A percentile compares a stretch with the other conserved stretches of the same genome.
Conservation (phyloP, 129 eudicot genomes). For the Mikania micrantha region DNA sequence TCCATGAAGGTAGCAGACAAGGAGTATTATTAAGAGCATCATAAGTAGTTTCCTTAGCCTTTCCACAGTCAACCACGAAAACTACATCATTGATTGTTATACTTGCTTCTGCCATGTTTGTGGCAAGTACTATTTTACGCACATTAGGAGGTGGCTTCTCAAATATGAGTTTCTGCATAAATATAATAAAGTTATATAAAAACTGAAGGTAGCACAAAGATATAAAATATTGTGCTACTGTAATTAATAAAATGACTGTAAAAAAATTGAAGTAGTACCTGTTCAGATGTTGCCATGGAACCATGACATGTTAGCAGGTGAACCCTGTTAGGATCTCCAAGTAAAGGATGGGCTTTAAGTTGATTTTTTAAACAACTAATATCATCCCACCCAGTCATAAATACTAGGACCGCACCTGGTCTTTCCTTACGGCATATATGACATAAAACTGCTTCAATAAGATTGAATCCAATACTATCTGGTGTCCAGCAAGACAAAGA, state of each 20-base stretch:
- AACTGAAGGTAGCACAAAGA: constrained; percentile 12
- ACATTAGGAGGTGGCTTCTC: constrained; percentile 85
- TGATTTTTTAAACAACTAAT: constrained; percentile 84
- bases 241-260: background rate
- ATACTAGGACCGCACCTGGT: constrained; percentile 87
- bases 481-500: constrained; percentile 88
- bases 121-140: constrained; percentile 91
- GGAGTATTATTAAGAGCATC: constrained; percentile 98
- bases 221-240: background rate
- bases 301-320: constrained; percentile 92
- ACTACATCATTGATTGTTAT: constrained; percentile 95
- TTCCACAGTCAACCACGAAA: constrained; percentile 98
- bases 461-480: constrained; percentile 90
- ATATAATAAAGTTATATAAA: constrained; percentile 1
- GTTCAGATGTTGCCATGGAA: constrained; percentile 98
- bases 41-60: constrained; percentile 99
- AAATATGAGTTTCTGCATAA: constrained; percentile 82
- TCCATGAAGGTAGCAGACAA: constrained; percentile 96
- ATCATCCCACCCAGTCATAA: constrained; percentile 99
- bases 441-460: constrained; percentile 92
- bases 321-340: constrained; percentile 96
- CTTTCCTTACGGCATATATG: constrained; percentile 97
- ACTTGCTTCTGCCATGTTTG: constrained; percentile 99
- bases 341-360: constrained; percentile 87
- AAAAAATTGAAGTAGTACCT: constrained; percentile 32